These are phyloP conservation scores for Kodamaea arcana DNA, from an alignment of 1,139 yeast species.

Conservation along the genomic window DNA sequence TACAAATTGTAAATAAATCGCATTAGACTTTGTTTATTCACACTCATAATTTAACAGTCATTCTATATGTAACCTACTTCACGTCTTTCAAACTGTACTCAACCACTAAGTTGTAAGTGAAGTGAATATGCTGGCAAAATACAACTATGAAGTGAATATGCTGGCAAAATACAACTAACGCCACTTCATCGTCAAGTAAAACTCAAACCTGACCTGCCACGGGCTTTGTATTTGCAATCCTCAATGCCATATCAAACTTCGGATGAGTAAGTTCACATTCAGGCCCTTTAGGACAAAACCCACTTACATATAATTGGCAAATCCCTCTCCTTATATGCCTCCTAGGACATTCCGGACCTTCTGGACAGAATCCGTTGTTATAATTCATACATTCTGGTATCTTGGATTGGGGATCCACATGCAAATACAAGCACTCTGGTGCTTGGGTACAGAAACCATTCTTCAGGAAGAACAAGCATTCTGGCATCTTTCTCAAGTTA, in stretches of 20 bases:
- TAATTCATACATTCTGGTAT: slow-evolving; percentile 85
- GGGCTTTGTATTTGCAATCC: slow-evolving; percentile 45
- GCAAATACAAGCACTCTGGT: slow-evolving; percentile 91
- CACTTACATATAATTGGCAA: slow-evolving; percentile 83
- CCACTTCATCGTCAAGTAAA: too few species aligned
- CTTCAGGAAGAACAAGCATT: slow-evolving; percentile 81
- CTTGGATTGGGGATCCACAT: slow-evolving; percentile 84
- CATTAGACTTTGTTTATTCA: too few species aligned
- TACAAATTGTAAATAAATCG: too few species aligned
- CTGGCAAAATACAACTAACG: too few species aligned
- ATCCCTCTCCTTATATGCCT: slow-evolving; percentile 75
- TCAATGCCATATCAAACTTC: slow-evolving; percentile 49
- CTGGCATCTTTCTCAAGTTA: slow-evolving; percentile 93
- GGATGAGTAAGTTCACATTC: slow-evolving; percentile 62
- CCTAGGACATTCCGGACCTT: slow-evolving; percentile 82
- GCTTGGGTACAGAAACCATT: slow-evolving; percentile 93
- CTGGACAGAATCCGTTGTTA: slow-evolving; percentile 85
- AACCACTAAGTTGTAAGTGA: too few species aligned
- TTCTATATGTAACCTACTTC: too few species aligned
- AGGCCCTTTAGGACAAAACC: slow-evolving; percentile 83
- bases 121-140: too few species aligned
- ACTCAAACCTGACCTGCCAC: too few species aligned
- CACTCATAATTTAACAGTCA: too few species aligned
- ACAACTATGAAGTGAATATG: too few species aligned
- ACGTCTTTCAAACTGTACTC: too few species aligned